Evolutionary conservation across 83 land plant genomes (phyloP).

Genomic region (Larix sibirica): DNA sequence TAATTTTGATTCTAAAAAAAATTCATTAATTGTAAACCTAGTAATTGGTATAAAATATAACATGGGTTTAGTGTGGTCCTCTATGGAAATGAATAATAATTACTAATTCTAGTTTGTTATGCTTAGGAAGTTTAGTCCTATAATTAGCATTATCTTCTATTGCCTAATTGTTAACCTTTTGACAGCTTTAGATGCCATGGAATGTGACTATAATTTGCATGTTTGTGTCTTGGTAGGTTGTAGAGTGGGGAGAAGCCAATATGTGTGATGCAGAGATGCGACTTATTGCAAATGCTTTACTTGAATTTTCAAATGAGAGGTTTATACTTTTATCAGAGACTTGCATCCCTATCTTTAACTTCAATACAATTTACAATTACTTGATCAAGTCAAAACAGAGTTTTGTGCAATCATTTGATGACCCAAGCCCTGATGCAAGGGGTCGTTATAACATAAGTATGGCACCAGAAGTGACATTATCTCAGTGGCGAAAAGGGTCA

Average conservation of each 20-base stretch:
- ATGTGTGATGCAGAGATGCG: slow-evolving; percentile 84
- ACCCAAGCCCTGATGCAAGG: slow-evolving; percentile 48
- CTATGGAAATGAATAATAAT: no score
- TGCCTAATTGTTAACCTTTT: no score
- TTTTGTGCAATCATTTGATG: slow-evolving; percentile 63
- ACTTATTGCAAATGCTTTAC: slow-evolving; percentile 80
- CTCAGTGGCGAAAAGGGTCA: slow-evolving; percentile 82
- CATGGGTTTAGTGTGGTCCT: no score
- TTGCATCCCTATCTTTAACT: slow-evolving; percentile 74
- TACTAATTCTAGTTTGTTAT: no score
- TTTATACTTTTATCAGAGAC: slow-evolving; percentile 78
- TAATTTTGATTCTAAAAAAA: no score
- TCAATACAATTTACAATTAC: slow-evolving; percentile 61
- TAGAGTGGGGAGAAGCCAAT: slow-evolving; percentile 60
- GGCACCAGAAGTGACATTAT: slow-evolving; percentile 47
- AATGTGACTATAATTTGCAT: no score
- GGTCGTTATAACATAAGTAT: slow-evolving; percentile 60
- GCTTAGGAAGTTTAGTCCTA: no score
- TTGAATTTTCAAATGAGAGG: slow-evolving; percentile 65
- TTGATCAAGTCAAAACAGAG: slow-evolving; percentile 50
- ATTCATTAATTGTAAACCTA: no score
- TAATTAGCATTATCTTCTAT: no score
- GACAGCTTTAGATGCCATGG: no score
- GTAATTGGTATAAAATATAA: no score
- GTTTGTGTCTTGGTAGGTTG: slow-evolving; percentile 35